These are phyloP conservation scores for Dryadomyces quercivorus DNA, from an alignment of 2,329 filamentous ascomycete genomes.

Conservation along the genomic window DNA sequence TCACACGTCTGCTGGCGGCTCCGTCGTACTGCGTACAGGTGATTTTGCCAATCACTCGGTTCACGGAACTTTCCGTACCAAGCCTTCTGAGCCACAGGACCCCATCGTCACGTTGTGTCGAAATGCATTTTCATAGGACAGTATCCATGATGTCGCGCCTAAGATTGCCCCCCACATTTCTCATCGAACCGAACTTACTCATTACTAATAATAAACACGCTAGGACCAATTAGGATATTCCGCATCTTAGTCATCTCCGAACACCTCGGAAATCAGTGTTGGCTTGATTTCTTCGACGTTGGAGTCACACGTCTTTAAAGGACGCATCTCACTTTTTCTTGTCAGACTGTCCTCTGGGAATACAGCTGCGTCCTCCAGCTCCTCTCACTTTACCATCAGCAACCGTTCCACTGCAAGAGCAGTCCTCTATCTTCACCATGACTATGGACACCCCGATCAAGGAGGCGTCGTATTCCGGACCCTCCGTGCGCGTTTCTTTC, in stretches of 20 bases:
- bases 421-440: neutral
- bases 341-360: too few species aligned
- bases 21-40: too few species aligned
- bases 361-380: neutral
- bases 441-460: neutral
- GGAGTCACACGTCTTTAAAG: neutral
- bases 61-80: too few species aligned
- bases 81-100: too few species aligned
- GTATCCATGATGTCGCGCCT: neutral
- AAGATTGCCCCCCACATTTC: neutral
- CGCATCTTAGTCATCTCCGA: neutral
- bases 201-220: neutral
- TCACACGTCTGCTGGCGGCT: too few species aligned
- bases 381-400: too few species aligned
- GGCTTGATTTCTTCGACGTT: neutral
- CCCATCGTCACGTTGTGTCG: too few species aligned
- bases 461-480: slow-evolving; percentile 20
- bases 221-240: slow-evolving; percentile 7
- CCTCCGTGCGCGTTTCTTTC: slow-evolving; percentile 35
- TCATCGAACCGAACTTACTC: neutral
- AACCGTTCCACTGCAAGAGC: neutral
- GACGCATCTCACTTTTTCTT: neutral
- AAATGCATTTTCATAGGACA: neutral
- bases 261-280: too few species aligned
- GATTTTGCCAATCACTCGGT: too few species aligned